Base-by-base conservation (phyloP, 306 rosid species). In the Oxytropis ochrocephala region DNA sequence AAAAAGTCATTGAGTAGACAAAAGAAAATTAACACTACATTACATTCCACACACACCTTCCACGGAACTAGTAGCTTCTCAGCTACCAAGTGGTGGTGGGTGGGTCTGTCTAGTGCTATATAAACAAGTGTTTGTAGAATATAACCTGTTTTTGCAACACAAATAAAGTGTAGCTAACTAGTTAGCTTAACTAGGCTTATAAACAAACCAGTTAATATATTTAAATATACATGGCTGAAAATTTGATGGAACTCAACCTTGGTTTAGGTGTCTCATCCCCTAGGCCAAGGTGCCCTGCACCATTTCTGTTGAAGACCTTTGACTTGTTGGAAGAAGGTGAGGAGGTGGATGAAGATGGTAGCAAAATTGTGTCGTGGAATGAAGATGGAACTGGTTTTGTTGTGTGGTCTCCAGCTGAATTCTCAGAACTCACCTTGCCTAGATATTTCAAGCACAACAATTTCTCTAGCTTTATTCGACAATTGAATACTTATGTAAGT, bases 401-500 rank as follows among this genome's bases (percentile, higher is more conserved):
- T 48, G 96, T 91, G 5, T 87, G 97, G 97, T 89, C 85, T 77
- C 97, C 96, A 0, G 90, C 85, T 7, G 94, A 89, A 7, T 91
- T 91, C 69, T 87, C 97, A 16, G 91, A 91, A 9, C 72, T 82
- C 29, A 65, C 84, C 69, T 73, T 91, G 85, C 97, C 97, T 0
- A 91, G 81, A 54, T 89, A 67, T 73, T 91, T 89, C 88, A 91
- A 91, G 73, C 97, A 91, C 81, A 91, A 84, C 48, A 91, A 91
- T 42, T 91, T 89, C 90, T 91, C 97, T n/a, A 91, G 97, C 83
- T 91, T 91, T 79, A 82, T 89, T 78, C 94, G 97, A 52, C 97
- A 91, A 77, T 83, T 91, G 35, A 91, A 91, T 75, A 91, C 96
- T 30, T 91, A 91, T 65, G 97, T 91, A 67, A 81, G 97, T 69